Conservation (phyloP, 2,329 filamentous ascomycete genomes). For the Microdochium paspali region DNA sequence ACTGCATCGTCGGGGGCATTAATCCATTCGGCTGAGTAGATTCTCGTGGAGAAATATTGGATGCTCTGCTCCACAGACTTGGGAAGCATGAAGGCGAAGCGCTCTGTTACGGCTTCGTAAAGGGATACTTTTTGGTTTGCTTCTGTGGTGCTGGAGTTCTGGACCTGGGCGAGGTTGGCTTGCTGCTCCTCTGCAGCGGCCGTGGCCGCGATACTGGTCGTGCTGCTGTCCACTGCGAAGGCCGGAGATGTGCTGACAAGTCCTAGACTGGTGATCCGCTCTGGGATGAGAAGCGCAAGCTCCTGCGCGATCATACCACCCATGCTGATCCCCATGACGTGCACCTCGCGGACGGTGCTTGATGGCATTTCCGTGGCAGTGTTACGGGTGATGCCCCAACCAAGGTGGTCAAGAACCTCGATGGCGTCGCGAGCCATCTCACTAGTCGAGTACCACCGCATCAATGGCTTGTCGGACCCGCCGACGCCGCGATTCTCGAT, state of each 20-base stretch:
- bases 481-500: constrained; percentile 84
- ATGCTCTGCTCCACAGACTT: constrained; percentile 61
- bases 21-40: constrained; percentile 61
- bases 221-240: constrained; percentile 31
- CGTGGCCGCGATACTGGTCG: constrained; percentile 45
- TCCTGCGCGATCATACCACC: constrained; percentile 92
- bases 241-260: constrained; percentile 39
- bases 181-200: constrained; percentile 57
- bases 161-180: constrained; percentile 19
- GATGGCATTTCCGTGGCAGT: background rate
- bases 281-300: constrained; percentile 46
- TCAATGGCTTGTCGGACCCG: constrained; percentile 64
- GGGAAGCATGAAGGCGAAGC: constrained; percentile 50
- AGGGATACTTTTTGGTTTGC: background rate
- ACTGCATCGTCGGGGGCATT: constrained; percentile 45
- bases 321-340: constrained; percentile 73
- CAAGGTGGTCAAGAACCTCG: constrained; percentile 48
- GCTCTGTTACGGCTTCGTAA: background rate
- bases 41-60: constrained; percentile 49
- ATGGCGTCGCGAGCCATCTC: constrained; percentile 76
- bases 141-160: background rate
- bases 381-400: constrained; percentile 13
- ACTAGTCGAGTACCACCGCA: constrained; percentile 64
- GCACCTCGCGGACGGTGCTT: constrained; percentile 32
- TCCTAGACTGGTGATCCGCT: constrained; percentile 43